These are phyloP conservation scores for Heracleum sosnowskyi DNA, from an alignment of 129 eudicot species.

Conservation along the genomic window DNA sequence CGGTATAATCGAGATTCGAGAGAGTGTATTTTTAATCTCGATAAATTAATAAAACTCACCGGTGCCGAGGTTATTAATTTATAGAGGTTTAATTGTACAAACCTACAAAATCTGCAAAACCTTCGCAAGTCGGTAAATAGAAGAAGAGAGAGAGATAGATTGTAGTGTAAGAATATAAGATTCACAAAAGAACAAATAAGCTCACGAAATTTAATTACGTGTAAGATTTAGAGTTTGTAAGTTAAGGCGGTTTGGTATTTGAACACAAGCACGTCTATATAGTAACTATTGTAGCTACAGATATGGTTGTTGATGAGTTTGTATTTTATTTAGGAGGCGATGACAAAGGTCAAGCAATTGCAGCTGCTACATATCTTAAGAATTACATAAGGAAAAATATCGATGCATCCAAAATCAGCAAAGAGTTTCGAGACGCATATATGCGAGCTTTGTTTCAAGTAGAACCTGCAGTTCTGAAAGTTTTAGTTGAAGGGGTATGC, in stretches of 20 bases:
- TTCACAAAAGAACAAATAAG: neutral
- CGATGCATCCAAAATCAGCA: conserved; percentile 33
- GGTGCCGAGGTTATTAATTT: too few species aligned
- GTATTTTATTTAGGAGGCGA: conserved; percentile 36
- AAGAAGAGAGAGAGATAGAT: too few species aligned
- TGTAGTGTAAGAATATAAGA: too few species aligned
- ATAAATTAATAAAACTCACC: neutral
- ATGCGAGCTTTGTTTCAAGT: conserved; percentile 51
- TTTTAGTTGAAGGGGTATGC: conserved; percentile 66
- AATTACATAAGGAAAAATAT: conserved; percentile 48
- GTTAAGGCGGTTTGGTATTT: too few species aligned
- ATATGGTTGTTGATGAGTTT: conserved; percentile 6
- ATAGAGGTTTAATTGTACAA: too few species aligned
- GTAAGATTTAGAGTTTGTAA: neutral
- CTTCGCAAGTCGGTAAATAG: too few species aligned
- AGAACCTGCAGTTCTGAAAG: conserved; percentile 48
- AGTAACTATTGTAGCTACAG: neutral
- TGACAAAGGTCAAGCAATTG: conserved; percentile 49
- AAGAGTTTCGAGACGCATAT: conserved; percentile 45
- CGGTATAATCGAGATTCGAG: too few species aligned
- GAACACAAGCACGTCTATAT: too few species aligned
- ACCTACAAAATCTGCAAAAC: too few species aligned
- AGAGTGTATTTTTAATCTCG: neutral
- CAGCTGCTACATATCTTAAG: conserved; percentile 82
- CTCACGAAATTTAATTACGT: too few species aligned